Evolutionary conservation across 2,329 filamentous ascomycete genomes (phyloP), one percentile per base, ranked within the genome.

Genomic region (Sporothrix globosa): DNA sequence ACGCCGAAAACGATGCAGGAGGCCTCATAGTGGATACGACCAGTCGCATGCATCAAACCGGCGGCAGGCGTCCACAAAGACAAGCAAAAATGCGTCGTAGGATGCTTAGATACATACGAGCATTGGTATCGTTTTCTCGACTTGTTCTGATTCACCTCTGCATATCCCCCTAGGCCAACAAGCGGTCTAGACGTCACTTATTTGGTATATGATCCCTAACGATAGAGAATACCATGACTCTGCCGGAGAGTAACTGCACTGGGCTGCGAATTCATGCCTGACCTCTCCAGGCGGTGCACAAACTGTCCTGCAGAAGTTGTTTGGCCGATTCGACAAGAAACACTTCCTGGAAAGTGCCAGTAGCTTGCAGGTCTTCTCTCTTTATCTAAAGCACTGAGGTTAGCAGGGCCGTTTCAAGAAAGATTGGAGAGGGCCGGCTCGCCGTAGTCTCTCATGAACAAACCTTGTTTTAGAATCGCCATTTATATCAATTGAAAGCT

Each of bases 41-140:
- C 50, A 27, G 34, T 67, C 14, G 41, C 48, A 67, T 67, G 65
- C 50, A 67, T 24, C 50, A 54, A 54, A 67, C 34, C 34, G 34
- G 65, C 65, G 44, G n/a, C 27, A 52, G 58, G 21, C 39, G 19
- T 11, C 17, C 61, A 30, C 17, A 24, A 34, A 50, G 41, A 30
- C 21, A 24, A 48, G 4, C 7, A 21, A 48, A 11, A n/a, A 48
- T 56, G 41, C 27, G 6, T 34, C 21, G 24, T 30, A 6, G 58
- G 11, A 27, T 50, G 44, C 27, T 1, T 66, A 52, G 44, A 66
- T 66, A 24, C 61, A 66, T 66, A 21, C 4, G n/a, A 17, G 10
- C 10, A n/a, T 7, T 48, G 13, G 19, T 7, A 13, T 44, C 4
- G 58, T 27, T 44, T 58, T 41, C 3, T 58, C 13, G 17, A 41